Evolutionary conservation across 345 rosid species (phyloP).

Genomic region (Melastoma malabathricum): DNA sequence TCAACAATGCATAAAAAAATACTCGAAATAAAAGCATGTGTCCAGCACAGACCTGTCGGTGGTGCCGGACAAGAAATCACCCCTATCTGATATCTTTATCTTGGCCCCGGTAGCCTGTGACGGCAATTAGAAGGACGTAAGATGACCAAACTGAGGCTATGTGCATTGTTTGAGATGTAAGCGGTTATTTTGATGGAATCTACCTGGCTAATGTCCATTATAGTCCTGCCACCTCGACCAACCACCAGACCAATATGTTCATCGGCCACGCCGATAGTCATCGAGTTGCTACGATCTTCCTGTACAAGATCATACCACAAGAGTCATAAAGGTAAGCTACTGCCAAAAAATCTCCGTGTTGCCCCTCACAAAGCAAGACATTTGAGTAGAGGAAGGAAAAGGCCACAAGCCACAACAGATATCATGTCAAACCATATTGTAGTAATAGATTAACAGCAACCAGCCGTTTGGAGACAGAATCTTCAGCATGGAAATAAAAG

Average conservation of each 20-base stretch:
- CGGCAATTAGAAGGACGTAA: conserved; percentile 6
- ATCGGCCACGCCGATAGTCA: conserved; percentile 82
- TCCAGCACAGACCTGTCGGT: conserved; percentile 46
- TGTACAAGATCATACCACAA: conserved; percentile 17
- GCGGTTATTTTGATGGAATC: no score
- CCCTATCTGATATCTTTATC: conserved; percentile 90
- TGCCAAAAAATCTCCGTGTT: no score
- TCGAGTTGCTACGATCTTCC: conserved; percentile 64
- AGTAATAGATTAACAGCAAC: no score
- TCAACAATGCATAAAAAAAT: background rate
- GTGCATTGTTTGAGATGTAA: no score
- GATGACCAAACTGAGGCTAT: no score
- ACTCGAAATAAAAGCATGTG: no score
- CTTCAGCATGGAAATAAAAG: conserved; percentile 7
- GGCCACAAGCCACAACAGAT: no score
- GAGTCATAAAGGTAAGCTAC: no score
- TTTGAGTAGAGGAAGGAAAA: no score
- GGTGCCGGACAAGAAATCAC: conserved; percentile 92
- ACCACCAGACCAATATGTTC: conserved; percentile 89
- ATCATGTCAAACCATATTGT: no score
- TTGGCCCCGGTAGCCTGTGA: conserved; percentile 73
- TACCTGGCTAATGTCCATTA: conserved; percentile 94
- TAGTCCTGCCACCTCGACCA: conserved; percentile 97
- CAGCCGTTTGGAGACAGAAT: no score
- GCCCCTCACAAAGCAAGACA: no score